Conservation (phyloP, 148 eudicot species). For the Silene uniflora region DNA sequence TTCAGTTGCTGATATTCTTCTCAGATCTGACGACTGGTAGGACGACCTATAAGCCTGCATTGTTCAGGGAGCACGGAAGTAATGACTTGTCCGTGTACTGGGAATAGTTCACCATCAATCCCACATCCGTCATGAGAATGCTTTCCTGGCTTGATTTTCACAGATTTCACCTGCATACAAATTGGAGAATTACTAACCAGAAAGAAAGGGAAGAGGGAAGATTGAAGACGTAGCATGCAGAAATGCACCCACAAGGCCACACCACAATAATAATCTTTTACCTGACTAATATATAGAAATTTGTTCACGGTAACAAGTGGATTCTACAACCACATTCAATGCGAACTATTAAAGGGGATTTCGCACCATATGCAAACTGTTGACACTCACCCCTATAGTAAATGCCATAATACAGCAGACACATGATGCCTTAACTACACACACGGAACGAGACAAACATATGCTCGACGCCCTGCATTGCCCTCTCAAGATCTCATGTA, state of each 20-base stretch:
- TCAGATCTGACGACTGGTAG: constrained; percentile 45
- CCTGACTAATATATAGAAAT: neutral
- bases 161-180: constrained; percentile 78
- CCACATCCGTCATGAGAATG: constrained; percentile 77
- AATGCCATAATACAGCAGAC: neutral
- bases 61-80: constrained; percentile 83
- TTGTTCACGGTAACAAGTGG: neutral
- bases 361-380: neutral
- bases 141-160: constrained; percentile 90
- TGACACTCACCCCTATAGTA: neutral
- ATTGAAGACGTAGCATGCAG: constrained; percentile 16
- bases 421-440: neutral
- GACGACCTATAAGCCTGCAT: constrained; percentile 90
- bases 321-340: neutral
- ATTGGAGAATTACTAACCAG: constrained; percentile 1
- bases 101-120: constrained; percentile 93
- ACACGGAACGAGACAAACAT: neutral
- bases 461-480: neutral
- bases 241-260: neutral
- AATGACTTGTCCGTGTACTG: constrained; percentile 74
- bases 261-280: neutral
- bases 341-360: neutral
- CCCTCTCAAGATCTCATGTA: neutral
- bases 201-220: neutral
- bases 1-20: constrained; percentile 11